Conservation (phyloP, 176 grass and related monocot species). For the Canna indica region DNA sequence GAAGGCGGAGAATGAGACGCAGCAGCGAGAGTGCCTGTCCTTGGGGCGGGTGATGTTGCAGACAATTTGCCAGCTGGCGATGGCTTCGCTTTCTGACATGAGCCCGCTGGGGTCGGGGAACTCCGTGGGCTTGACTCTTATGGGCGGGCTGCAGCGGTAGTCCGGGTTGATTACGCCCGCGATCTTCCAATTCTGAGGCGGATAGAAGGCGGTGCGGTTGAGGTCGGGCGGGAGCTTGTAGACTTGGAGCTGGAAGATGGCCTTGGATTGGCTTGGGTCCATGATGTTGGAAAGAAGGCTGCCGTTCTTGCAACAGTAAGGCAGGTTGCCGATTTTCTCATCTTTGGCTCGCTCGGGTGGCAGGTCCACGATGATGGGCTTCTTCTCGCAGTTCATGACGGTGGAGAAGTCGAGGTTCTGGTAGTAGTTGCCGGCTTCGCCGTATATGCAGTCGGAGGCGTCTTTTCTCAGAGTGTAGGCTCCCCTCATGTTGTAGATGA, state of each 20-base stretch:
- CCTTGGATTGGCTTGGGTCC: constrained; percentile 51
- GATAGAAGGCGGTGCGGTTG: constrained; percentile 63
- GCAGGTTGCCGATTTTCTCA: constrained; percentile 54
- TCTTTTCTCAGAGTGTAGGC: constrained; percentile 72
- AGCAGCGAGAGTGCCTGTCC: constrained; percentile 42
- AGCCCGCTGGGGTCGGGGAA: constrained; percentile 72
- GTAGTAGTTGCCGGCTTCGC: constrained; percentile 54
- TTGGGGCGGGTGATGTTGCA: constrained; percentile 83
- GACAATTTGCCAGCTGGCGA: constrained; percentile 79
- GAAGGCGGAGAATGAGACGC: constrained; percentile 82
- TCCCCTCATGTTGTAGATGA: constrained; percentile 73
- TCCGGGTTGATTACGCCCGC: constrained; percentile 58
- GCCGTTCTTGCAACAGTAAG: constrained; percentile 93
- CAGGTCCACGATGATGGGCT: constrained; percentile 77
- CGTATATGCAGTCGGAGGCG: constrained; percentile 50
- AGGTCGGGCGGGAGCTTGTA: constrained; percentile 89
- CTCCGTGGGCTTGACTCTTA: constrained; percentile 59
- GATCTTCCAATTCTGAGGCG: constrained; percentile 79
- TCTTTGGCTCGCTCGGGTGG: constrained; percentile 80
- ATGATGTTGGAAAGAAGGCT: constrained; percentile 62
- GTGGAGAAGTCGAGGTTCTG: constrained; percentile 61
- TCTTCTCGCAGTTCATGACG: constrained; percentile 75
- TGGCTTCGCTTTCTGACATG: constrained; percentile 45
- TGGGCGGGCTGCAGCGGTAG: constrained; percentile 47
- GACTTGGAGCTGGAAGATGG: constrained; percentile 75